These are phyloP conservation scores for Corinectria fuckeliana DNA, from an alignment of 2,329 filamentous ascomycete species.

Conservation along the genomic window DNA sequence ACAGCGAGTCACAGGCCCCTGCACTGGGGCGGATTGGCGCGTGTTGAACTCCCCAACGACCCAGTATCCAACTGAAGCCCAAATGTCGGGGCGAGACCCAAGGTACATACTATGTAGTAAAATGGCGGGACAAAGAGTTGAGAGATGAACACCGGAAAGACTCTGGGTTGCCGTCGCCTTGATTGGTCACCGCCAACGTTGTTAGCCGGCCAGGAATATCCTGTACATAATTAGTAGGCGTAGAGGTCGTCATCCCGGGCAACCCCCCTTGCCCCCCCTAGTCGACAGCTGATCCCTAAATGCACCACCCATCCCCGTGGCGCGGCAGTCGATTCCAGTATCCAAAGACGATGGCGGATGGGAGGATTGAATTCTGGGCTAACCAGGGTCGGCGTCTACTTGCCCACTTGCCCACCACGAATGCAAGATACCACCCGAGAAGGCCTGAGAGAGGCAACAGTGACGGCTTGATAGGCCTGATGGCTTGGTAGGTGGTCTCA, in stretches of 20 bases:
- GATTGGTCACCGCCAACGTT: slow-evolving; percentile 20
- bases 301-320: slow-evolving; percentile 7
- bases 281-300: slow-evolving; percentile 10
- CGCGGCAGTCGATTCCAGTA: slow-evolving; percentile 11
- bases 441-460: neutral
- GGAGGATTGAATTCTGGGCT: neutral
- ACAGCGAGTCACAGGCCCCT: neutral
- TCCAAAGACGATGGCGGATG: slow-evolving; percentile 8
- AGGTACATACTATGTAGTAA: no score
- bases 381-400: neutral
- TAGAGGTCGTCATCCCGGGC: slow-evolving; percentile 15
- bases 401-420: neutral
- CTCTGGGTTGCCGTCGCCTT: neutral
- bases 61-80: neutral
- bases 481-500: neutral
- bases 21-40: neutral
- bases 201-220: slow-evolving; percentile 18
- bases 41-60: neutral
- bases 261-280: slow-evolving; percentile 10
- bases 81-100: slow-evolving; percentile 2
- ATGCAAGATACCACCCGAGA: neutral
- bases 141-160: slow-evolving; percentile 2
- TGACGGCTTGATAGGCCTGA: neutral
- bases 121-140: neutral
- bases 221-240: neutral